Evolutionary conservation across 345 rosid genomes (phyloP).

Genomic region (Populus nigra): DNA sequence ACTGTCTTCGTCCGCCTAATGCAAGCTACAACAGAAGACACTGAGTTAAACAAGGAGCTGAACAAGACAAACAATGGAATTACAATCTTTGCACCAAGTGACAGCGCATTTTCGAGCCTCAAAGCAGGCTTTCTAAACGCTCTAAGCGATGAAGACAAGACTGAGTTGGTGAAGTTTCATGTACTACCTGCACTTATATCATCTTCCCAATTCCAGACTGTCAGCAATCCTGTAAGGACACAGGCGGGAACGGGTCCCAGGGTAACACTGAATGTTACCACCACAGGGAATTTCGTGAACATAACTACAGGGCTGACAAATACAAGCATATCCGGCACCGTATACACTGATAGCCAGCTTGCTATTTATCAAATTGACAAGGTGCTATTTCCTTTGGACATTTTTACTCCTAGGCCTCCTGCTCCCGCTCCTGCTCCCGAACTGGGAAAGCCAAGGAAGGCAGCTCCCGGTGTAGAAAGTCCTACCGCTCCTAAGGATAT

Average conservation of each 20-base stretch:
- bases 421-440: constrained; percentile 23
- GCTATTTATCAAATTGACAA: constrained; percentile 43
- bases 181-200: constrained; percentile 32
- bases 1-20: constrained; percentile 21
- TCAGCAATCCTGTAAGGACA: constrained; percentile 43
- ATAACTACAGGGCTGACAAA: constrained; percentile 34
- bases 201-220: constrained; percentile 42
- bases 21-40: constrained; percentile 21
- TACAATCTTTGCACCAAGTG: constrained; percentile 29
- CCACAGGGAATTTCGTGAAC: constrained; percentile 22
- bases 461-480: constrained; percentile 3
- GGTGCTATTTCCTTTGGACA: constrained; percentile 35
- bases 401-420: constrained; percentile 31
- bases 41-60: constrained; percentile 10
- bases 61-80: constrained; percentile 31
- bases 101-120: constrained; percentile 24
- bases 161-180: constrained; percentile 42
- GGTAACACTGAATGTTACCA: constrained; percentile 34
- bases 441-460: constrained; percentile 2
- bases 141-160: constrained; percentile 30
- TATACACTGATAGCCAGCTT: constrained; percentile 33
- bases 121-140: constrained; percentile 22
- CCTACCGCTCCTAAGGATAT: constrained; percentile 9
- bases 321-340: constrained; percentile 30
- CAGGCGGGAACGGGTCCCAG: constrained; percentile 37